These are phyloP conservation scores for Leptographium flavum DNA, from an alignment of 2,329 filamentous ascomycete genomes.

Conservation along the genomic window DNA sequence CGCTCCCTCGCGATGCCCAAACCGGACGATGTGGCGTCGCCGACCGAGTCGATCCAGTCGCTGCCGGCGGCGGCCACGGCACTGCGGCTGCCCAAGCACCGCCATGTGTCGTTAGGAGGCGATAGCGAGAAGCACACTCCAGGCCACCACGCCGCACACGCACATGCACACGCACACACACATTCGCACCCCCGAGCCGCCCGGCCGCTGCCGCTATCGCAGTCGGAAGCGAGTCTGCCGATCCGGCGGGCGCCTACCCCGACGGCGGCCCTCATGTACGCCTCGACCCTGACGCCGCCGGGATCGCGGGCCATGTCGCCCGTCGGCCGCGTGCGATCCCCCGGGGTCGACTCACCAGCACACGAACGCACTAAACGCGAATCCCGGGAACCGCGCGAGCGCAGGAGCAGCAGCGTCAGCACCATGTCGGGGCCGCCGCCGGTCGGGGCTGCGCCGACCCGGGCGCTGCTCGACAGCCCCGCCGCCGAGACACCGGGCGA, in stretches of 20 bases:
- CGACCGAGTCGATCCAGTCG: constrained; percentile 54
- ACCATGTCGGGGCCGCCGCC: not conserved
- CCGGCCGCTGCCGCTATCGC: constrained; percentile 25
- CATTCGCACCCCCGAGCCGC: not conserved
- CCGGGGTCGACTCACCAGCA: constrained; percentile 19
- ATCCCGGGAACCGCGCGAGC: not conserved
- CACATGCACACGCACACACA: not conserved
- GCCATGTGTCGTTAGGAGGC: not conserved
- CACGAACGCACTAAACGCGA: too few species aligned
- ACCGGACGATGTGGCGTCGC: constrained; percentile 46
- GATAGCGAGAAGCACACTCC: constrained; percentile 18
- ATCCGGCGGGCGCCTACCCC: constrained; percentile 42
- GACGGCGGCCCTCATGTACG: constrained; percentile 46
- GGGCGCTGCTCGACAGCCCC: constrained; percentile 20
- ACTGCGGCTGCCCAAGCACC: constrained; percentile 40
- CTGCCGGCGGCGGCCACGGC: constrained; percentile 51
- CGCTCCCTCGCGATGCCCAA: constrained; percentile 53
- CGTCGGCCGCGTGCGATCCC: constrained; percentile 37
- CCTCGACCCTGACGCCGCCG: constrained; percentile 52
- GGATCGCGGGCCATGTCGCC: constrained; percentile 56
- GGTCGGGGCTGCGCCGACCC: constrained; percentile 25
- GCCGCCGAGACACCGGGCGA: constrained; percentile 7
- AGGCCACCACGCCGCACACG: constrained; percentile 24
- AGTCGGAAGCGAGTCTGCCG: constrained; percentile 34
- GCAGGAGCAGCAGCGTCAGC: not conserved